Base-by-base conservation (phyloP, 441 rosid species). In the Geranium incanum region DNA sequence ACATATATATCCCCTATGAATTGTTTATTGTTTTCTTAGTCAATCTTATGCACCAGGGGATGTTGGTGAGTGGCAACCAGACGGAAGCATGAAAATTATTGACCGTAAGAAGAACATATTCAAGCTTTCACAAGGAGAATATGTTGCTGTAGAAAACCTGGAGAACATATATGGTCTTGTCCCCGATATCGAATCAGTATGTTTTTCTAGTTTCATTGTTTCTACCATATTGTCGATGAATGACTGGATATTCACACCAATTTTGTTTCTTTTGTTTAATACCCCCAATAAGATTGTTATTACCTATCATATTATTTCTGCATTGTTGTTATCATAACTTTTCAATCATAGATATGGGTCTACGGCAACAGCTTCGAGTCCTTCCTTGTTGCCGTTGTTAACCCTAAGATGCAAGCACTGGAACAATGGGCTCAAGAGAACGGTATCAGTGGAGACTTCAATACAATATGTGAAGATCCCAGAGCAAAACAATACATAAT, bases 51-150 rank as follows among this genome's bases (percentile, higher is more conserved):
- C 73, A 71, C 67, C 84, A 95, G 99, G 99, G 78, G 99, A 95
- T 82, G 43, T 92, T 70, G 98, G 99, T 15, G 97, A 95, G 82
- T 92, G 99, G 99, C 96, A 90, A 86, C 86, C 88, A 3, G 84
- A 95, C 74, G 99, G 97, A 78, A 92, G 97, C 86, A 77, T 95
- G 95, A 95, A 89, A 84, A 87, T 89, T 18, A 85, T 92, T 69
- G 99, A 95, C 71, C 80, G 99, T n/a, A 90, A 90, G 85, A 95
- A 95, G 78, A 95, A 95, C 73, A 95, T 95, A 59, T 95, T 92
- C 77, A 95, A 95, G 80, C 99, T 95, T 69, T 88, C 99, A 8
- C 99, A 95, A 85, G 98, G 99, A 78, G 99, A 95, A 81, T 95
- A 95, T 63, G 94, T 95, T 72, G 99, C 98, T 1, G 98, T 91